phyloP scores from a whole-genome alignment of 176 grass and related monocot genomes.

The Rhynchospora tenuis region DNA sequence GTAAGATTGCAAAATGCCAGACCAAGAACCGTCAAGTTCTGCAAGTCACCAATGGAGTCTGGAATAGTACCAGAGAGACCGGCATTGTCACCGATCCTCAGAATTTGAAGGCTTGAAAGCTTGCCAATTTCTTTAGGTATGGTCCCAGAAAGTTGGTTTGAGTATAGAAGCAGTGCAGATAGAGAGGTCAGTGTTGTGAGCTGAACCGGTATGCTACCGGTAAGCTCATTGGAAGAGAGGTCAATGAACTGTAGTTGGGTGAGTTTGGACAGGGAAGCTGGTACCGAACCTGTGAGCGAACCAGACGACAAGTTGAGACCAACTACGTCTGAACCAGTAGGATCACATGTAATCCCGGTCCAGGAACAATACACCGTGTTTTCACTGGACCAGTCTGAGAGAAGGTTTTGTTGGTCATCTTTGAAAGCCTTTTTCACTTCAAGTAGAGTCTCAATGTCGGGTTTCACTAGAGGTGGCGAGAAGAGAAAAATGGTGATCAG shows the following conservation, averaged over 20 bases:
- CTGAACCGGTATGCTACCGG: slow-evolving; percentile 45
- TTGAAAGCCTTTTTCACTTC: slow-evolving; percentile 56
- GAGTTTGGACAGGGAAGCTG: slow-evolving; percentile 40
- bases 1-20: slow-evolving; percentile 82
- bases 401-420: slow-evolving; percentile 34
- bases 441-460: slow-evolving; percentile 45
- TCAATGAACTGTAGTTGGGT: slow-evolving; percentile 47
- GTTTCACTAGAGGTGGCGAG: background rate
- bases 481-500: slow-evolving; percentile 6
- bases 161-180: slow-evolving; percentile 43
- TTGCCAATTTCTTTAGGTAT: slow-evolving; percentile 47
- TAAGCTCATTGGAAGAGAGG: slow-evolving; percentile 63
- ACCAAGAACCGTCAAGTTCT: slow-evolving; percentile 64
- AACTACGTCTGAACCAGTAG: slow-evolving; percentile 29
- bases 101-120: slow-evolving; percentile 47
- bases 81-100: slow-evolving; percentile 63
- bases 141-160: slow-evolving; percentile 51
- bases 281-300: slow-evolving; percentile 42
- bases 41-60: slow-evolving; percentile 32
- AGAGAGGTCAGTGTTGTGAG: slow-evolving; percentile 38
- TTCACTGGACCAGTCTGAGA: slow-evolving; percentile 40
- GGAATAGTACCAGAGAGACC: slow-evolving; percentile 60
- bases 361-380: slow-evolving; percentile 54
- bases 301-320: slow-evolving; percentile 73
- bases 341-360: slow-evolving; percentile 66